Conservation (phyloP, 2,329 filamentous ascomycete genomes). For the Trichoderma sp. region DNA sequence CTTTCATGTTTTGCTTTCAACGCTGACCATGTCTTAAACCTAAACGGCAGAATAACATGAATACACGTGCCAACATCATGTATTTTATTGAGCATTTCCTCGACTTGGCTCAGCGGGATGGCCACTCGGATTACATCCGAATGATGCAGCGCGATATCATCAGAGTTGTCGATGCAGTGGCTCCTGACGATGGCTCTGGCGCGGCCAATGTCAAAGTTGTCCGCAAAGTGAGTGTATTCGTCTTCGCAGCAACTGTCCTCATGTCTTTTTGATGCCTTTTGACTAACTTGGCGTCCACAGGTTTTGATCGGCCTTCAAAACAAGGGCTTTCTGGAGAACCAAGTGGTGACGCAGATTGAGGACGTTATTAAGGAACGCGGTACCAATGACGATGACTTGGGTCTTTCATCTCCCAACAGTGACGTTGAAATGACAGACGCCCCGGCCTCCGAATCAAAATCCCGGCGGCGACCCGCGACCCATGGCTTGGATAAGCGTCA, state of each 20-base stretch:
- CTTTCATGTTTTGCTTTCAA: not conserved
- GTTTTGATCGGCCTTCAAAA: slow-evolving; percentile 66
- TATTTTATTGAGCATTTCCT: slow-evolving; percentile 97
- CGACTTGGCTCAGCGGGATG: slow-evolving; percentile 75
- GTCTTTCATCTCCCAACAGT: slow-evolving; percentile 50
- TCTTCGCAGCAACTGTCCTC: not conserved
- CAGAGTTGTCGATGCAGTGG: slow-evolving; percentile 86
- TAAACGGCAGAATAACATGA: slow-evolving; percentile 84
- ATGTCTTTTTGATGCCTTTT: not conserved
- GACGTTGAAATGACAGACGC: slow-evolving; percentile 41
- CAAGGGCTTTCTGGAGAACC: slow-evolving; percentile 69
- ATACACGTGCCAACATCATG: slow-evolving; percentile 97
- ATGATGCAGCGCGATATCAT: slow-evolving; percentile 96
- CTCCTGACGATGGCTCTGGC: slow-evolving; percentile 79
- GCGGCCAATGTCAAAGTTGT: slow-evolving; percentile 94
- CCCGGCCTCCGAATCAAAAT: slow-evolving; percentile 40
- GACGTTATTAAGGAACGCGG: slow-evolving; percentile 79
- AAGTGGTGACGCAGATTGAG: slow-evolving; percentile 76
- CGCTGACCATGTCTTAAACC: not conserved
- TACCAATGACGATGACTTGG: slow-evolving; percentile 55
- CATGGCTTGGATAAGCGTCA: slow-evolving; percentile 72
- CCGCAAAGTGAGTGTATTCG: slow-evolving; percentile 58
- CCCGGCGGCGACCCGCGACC: slow-evolving; percentile 32
- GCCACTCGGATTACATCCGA: slow-evolving; percentile 75
- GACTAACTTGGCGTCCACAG: slow-evolving; percentile 34